Percentiles rank a stretch among this genome's conserved stretches.
phyloP scores from a whole-genome alignment of 345 rosid species.

The Eucalyptus tenuipes region DNA sequence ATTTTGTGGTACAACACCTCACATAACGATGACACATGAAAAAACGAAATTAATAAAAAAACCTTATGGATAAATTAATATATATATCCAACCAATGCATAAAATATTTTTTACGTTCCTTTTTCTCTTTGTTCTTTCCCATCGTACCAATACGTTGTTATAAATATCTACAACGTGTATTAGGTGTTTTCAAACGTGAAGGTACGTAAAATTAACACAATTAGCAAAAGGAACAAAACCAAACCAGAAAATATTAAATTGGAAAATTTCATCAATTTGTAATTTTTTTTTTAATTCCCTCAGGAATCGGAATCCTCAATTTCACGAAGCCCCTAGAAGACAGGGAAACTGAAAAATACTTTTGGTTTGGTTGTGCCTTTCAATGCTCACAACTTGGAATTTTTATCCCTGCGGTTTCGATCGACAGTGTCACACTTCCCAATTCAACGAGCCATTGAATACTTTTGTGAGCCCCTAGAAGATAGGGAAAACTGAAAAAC shows the following conservation, averaged over 20 bases:
- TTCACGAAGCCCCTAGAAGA: not conserved
- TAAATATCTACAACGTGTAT: not conserved
- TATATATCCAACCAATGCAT: no score
- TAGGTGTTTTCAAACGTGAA: not conserved
- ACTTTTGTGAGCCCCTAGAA: not conserved
- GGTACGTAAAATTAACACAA: not conserved
- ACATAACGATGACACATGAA: not conserved
- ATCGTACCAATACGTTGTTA: not conserved
- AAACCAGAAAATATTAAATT: not conserved
- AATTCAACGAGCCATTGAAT: not conserved
- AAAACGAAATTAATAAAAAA: not conserved
- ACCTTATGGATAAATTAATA: not conserved
- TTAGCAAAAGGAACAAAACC: not conserved
- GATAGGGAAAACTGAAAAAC: not conserved
- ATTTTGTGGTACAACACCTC: not conserved
- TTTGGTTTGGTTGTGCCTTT: not conserved
- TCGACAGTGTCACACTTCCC: not conserved
- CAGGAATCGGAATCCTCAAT: not conserved
- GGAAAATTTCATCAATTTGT: not conserved
- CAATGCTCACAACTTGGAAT: not conserved
- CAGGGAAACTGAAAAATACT: not conserved
- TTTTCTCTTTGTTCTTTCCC: not conserved
- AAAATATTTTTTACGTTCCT: not conserved
- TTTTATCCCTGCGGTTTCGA: not conserved
- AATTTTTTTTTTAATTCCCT: not conserved